phyloP scores from a whole-genome alignment of 768 basidiomycete genomes.

The Cystobasidium tubakii region DNA sequence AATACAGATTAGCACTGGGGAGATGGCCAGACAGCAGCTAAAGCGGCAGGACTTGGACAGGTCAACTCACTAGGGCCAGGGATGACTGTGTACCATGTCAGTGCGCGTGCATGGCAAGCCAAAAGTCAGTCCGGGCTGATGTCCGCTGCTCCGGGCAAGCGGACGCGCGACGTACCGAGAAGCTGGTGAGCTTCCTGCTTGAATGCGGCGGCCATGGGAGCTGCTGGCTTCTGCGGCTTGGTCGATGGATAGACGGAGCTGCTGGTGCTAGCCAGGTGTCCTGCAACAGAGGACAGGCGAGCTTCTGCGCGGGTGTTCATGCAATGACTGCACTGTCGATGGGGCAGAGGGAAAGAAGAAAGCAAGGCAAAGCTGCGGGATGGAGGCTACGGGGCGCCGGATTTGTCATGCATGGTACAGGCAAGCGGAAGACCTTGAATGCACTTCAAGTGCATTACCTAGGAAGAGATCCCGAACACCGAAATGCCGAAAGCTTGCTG shows the following conservation, averaged over 20 bases:
- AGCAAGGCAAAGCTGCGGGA: background rate
- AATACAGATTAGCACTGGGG: background rate
- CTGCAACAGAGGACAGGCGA: conserved; percentile 13
- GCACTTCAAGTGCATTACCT: too few relatives aligned
- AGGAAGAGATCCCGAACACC: too few relatives aligned
- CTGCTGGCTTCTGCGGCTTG: background rate
- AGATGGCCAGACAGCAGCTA: background rate
- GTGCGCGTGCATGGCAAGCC: background rate
- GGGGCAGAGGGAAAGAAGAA: background rate
- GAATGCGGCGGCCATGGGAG: conserved; percentile 25
- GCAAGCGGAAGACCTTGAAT: too few relatives aligned
- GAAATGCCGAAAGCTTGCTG: too few relatives aligned
- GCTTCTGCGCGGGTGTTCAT: background rate
- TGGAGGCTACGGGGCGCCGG: background rate
- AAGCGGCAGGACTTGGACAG: background rate
- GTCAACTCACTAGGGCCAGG: conserved; percentile 26
- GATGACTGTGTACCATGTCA: conserved; percentile 18
- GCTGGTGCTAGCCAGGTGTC: background rate
- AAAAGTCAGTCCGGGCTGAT: background rate
- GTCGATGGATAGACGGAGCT: background rate
- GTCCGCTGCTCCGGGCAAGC: background rate
- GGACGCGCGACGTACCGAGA: conserved; percentile 14
- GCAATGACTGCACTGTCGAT: background rate
- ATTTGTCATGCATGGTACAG: background rate
- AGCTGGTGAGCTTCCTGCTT: conserved; percentile 37